Evolutionary conservation across 495 filamentous ascomycete genomes (phyloP).

Genomic region (Niebla homalea): DNA sequence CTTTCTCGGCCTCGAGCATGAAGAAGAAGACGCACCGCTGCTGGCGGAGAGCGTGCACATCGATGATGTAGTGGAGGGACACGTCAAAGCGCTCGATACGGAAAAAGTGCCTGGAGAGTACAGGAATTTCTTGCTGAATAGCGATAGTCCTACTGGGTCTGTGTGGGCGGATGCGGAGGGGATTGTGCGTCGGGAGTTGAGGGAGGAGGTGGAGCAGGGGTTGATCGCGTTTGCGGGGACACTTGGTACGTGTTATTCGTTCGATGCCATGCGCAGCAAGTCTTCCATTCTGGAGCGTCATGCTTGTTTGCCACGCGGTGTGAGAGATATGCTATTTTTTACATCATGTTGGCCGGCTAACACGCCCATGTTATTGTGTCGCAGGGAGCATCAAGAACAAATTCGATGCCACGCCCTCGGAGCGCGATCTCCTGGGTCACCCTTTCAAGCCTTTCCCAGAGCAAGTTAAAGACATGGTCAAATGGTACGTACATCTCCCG

Average conservation of each 20-base stretch:
- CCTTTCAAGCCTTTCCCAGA: conserved; percentile 1
- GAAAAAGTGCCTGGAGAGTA: conserved; percentile 1
- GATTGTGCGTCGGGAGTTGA: conserved; percentile 1
- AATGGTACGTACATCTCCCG: not conserved
- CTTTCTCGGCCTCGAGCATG: not conserved
- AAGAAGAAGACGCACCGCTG: not conserved
- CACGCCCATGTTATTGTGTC: too few relatives aligned
- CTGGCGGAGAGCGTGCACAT: conserved; percentile 4
- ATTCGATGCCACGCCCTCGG: conserved; percentile 1
- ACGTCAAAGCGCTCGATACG: conserved; percentile 4
- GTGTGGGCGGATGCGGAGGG: not conserved
- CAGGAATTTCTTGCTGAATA: conserved; percentile 5
- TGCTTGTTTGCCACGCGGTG: too few relatives aligned
- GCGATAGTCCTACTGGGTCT: not conserved
- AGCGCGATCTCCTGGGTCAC: conserved; percentile 2
- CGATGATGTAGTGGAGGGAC: conserved; percentile 4
- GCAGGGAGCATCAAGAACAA: conserved; percentile 1
- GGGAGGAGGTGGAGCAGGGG: not conserved
- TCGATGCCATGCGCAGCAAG: too few relatives aligned
- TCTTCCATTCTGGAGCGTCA: too few relatives aligned
- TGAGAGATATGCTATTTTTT: too few relatives aligned
- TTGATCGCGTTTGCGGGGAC: conserved; percentile 3
- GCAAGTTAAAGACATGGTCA: conserved; percentile 2
- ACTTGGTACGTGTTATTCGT: not conserved
- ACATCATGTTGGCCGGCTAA: too few relatives aligned